Evolutionary conservation across 352 stramenopile genomes (phyloP).

Genomic region (Globisporangium spiculum): DNA sequence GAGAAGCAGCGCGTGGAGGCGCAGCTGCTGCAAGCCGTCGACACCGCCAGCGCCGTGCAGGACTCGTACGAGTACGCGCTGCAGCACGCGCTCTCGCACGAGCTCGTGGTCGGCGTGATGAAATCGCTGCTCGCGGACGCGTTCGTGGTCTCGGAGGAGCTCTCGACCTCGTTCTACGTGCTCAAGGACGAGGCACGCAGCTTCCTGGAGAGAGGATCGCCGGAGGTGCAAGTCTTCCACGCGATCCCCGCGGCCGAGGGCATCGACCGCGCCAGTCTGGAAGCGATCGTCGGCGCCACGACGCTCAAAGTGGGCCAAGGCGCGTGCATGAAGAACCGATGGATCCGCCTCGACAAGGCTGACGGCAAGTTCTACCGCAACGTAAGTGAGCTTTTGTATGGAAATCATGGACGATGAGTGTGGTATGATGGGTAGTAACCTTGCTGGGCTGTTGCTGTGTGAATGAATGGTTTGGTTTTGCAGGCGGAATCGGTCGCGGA

Average conservation of each 20-base stretch:
- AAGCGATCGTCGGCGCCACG: conserved; percentile 79
- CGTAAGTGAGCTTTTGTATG: conserved; percentile 23
- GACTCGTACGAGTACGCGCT: conserved; percentile 89
- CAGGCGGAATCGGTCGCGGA: conserved; percentile 60
- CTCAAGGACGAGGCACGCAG: conserved; percentile 90
- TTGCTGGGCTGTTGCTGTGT: background rate
- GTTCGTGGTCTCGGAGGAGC: conserved; percentile 85
- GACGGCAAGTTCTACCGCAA: conserved; percentile 86
- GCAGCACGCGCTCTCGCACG: conserved; percentile 83
- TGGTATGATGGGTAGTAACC: background rate
- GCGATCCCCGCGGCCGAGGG: conserved; percentile 70
- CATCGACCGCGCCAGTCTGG: conserved; percentile 73
- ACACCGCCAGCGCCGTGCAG: conserved; percentile 33
- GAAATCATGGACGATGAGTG: background rate
- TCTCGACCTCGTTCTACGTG: conserved; percentile 89
- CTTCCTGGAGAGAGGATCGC: conserved; percentile 70
- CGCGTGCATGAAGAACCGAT: conserved; percentile 98
- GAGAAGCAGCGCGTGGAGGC: conserved; percentile 76
- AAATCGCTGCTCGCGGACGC: conserved; percentile 95
- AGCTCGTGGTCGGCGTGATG: conserved; percentile 92
- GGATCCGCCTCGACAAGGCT: conserved; percentile 93
- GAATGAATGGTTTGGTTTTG: background rate
- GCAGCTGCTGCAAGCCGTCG: conserved; percentile 60
- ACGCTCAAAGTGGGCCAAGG: conserved; percentile 95
- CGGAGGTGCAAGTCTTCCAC: conserved; percentile 83